Evolutionary conservation across 1,284 basidiomycete genomes (phyloP), one percentile per base, ranked within the genome.

Genomic region (Malassezia furfur): DNA sequence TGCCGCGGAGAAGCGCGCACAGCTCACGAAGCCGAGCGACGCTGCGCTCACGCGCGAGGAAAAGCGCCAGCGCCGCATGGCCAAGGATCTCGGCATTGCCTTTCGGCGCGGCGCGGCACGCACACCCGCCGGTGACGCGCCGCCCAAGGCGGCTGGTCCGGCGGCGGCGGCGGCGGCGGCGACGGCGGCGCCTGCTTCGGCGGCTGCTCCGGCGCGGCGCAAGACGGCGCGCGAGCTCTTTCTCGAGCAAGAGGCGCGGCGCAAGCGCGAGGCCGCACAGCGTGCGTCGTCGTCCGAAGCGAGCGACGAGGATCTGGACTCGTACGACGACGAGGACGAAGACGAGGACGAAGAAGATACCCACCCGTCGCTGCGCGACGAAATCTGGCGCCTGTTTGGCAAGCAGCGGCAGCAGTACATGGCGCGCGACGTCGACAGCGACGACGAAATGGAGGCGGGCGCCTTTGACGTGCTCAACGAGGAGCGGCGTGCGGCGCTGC

Each of bases 401-500:
- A 61, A 64, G 37, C 60, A 71, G 28, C 63, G 67, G 34, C 58
- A 59, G 17, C 53, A 60, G 52, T 70, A 70, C 45, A 59, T 62
- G 1, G 60, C 61, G 39, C 52, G 63, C 11, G 52, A 65, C 36
- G 60, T 65, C 34, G 65, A 68, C 35, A 67, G 65, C 60, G 67
- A 70, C 49, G 68, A 70, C 48, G 70, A 73, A 21, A 73, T 73
- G 70, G 70, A 73, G 43, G 70, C 70, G 4, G 69, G 66, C 21
- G 65, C 68, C 8, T 59, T 51, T 0, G 63, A 61, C 22, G 66
- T 73, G 41, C 45, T 64, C 19, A 54, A 59, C 37, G 70, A 73
- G 36, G 70, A 73, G 54, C 46, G 60, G 44, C 60, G 66, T 15
- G 54, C 65, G 32, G 60, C 68, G 0, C 55, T 50, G 44, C 55